A percentile compares a stretch with the other conserved stretches of the same genome.
These are phyloP conservation scores for Amphicarpaea edgeworthii DNA, from an alignment of 306 rosid genomes.

Conservation along the genomic window DNA sequence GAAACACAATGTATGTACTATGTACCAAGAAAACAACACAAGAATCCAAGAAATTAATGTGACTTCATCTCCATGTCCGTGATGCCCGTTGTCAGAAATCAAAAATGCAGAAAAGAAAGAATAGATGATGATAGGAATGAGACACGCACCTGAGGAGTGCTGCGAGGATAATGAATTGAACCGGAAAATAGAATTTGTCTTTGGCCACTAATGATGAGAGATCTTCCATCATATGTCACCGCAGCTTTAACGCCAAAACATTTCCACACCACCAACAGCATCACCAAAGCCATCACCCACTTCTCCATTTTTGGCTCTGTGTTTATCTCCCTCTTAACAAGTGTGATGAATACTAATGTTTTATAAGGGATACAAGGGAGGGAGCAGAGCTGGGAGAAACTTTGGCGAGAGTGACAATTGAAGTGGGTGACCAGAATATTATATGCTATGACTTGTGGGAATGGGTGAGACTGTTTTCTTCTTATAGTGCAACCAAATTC, in stretches of 20 bases:
- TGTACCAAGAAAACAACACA: not conserved
- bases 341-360: no score
- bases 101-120: slow-evolving; percentile 7
- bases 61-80: not conserved
- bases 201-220: slow-evolving; percentile 74
- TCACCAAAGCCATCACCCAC: slow-evolving; percentile 45
- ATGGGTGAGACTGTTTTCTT: slow-evolving; percentile 27
- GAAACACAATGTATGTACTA: no score
- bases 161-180: slow-evolving; percentile 90
- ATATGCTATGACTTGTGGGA: not conserved
- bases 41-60: not conserved
- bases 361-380: no score
- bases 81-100: not conserved
- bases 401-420: slow-evolving; percentile 47
- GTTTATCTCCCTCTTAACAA: not conserved
- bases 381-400: slow-evolving; percentile 10
- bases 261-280: not conserved
- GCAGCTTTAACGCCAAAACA: not conserved
- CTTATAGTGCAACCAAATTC: slow-evolving; percentile 17
- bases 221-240: slow-evolving; percentile 78
- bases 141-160: slow-evolving; percentile 73
- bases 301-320: slow-evolving; percentile 24
- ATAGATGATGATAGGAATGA: not conserved
- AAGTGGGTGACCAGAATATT: slow-evolving; percentile 40
- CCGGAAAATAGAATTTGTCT: slow-evolving; percentile 77